These are phyloP conservation scores for Avicennia marina DNA, from an alignment of 257 asterid species.

Conservation along the genomic window DNA sequence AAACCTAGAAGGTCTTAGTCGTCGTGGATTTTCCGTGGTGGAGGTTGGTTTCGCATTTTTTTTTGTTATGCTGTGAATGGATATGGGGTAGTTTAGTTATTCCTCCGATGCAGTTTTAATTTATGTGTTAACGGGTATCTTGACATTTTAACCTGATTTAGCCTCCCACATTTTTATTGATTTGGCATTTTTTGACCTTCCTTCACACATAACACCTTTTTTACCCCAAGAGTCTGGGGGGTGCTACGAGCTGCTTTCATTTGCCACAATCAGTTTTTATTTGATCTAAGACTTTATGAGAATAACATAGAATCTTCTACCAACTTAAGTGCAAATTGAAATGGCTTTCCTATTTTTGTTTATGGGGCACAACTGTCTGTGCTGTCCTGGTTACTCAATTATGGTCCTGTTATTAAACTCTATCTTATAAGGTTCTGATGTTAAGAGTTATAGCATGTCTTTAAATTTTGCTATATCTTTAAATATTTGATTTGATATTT, in stretches of 20 bases:
- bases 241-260: no score
- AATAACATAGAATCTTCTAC: not conserved
- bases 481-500: no score
- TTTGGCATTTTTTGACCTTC: not conserved
- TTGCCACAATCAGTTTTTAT: no score
- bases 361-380: no score
- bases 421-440: no score
- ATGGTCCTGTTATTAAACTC: no score
- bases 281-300: no score
- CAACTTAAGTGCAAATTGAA: not conserved
- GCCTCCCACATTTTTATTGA: not conserved
- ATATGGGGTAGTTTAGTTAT: not conserved
- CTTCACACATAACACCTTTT: no score
- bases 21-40: slow-evolving; percentile 64
- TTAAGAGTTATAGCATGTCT: no score
- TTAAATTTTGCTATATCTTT: not conserved
- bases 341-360: no score
- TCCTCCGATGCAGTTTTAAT: not conserved
- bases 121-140: not conserved
- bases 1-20: slow-evolving; percentile 86
- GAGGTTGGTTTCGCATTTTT: slow-evolving; percentile 50
- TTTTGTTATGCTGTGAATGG: not conserved
- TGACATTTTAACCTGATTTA: not conserved
- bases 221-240: no score
- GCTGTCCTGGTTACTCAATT: no score